phyloP scores from a whole-genome alignment of 140 eudicot genomes.

The Cichorium intybus region DNA sequence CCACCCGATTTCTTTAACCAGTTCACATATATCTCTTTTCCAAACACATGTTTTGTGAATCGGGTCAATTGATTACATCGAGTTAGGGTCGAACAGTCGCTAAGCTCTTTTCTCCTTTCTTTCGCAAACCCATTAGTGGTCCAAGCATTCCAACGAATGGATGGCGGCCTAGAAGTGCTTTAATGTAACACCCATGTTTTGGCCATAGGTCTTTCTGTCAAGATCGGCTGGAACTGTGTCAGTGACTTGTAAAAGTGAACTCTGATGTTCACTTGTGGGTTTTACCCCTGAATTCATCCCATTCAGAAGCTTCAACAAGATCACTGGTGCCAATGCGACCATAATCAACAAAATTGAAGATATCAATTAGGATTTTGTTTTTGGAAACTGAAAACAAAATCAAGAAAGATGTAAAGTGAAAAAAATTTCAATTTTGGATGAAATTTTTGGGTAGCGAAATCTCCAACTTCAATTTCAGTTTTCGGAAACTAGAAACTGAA shows the following conservation, averaged over 20 bases:
- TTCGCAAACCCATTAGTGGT: conserved; percentile 70
- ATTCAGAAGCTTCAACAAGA: conserved; percentile 68
- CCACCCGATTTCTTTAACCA: too few species aligned
- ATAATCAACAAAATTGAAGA: conserved; percentile 31
- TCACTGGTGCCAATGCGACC: conserved; percentile 90
- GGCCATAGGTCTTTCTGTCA: conserved; percentile 77
- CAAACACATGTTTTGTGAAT: too few species aligned
- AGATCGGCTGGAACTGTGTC: conserved; percentile 96
- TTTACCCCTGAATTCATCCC: conserved; percentile 75
- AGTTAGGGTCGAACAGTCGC: too few species aligned
- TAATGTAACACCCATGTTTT: conserved; percentile 81
- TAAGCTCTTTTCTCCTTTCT: conserved; percentile 57
- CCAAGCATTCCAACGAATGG: conserved; percentile 89
- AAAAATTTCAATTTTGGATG: too few species aligned
- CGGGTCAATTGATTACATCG: too few species aligned
- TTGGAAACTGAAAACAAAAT: too few species aligned
- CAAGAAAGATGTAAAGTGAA: too few species aligned
- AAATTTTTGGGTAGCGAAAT: too few species aligned
- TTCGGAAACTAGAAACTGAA: not conserved
- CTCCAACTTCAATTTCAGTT: not conserved
- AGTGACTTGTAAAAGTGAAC: conserved; percentile 81
- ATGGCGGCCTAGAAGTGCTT: conserved; percentile 88
- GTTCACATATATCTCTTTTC: too few species aligned
- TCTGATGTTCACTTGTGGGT: conserved; percentile 77
- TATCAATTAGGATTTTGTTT: too few species aligned